These are phyloP conservation scores for Coemansia sp. DNA, from an alignment of 192 early-diverging fungal genomes.

Conservation along the genomic window DNA sequence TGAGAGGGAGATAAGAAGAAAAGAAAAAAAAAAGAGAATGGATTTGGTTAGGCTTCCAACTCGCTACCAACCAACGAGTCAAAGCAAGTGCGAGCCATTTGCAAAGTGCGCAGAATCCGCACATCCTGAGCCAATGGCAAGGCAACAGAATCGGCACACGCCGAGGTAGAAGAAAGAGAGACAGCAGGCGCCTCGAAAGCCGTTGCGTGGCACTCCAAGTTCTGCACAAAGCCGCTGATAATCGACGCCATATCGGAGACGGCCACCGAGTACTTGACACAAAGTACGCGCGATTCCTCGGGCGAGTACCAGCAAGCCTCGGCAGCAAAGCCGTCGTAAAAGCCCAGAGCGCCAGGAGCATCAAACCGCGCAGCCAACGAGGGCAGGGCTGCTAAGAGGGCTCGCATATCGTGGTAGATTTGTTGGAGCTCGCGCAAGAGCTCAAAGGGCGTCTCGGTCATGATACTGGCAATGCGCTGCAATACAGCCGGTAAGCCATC, in stretches of 20 bases:
- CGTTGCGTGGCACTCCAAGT: slow-evolving; percentile 9
- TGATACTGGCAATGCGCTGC: slow-evolving; percentile 11
- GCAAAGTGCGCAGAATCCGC: slow-evolving; percentile 38
- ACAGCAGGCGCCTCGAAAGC: background rate
- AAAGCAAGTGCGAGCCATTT: slow-evolving; percentile 49
- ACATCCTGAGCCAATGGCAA: slow-evolving; percentile 43
- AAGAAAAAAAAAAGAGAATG: background rate
- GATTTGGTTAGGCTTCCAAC: slow-evolving; percentile 7
- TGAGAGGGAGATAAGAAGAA: background rate
- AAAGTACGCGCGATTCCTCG: slow-evolving; percentile 20
- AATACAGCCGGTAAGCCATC: slow-evolving; percentile 29
- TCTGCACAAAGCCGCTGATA: slow-evolving; percentile 25
- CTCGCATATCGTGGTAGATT: slow-evolving; percentile 34
- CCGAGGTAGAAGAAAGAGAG: background rate
- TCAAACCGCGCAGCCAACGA: slow-evolving; percentile 26
- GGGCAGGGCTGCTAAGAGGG: slow-evolving; percentile 29
- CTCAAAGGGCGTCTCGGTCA: background rate
- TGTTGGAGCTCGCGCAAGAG: slow-evolving; percentile 11
- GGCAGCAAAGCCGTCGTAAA: slow-evolving; percentile 19
- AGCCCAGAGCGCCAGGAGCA: background rate
- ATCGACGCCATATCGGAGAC: slow-evolving; percentile 40
- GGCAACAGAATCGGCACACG: slow-evolving; percentile 3
- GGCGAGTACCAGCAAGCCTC: slow-evolving; percentile 22
- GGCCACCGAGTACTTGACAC: slow-evolving; percentile 42
- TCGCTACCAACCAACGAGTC: slow-evolving; percentile 33